These are phyloP conservation scores for Hirsutella minnesotensis DNA, from an alignment of 2,329 filamentous ascomycete genomes.

Conservation along the genomic window DNA sequence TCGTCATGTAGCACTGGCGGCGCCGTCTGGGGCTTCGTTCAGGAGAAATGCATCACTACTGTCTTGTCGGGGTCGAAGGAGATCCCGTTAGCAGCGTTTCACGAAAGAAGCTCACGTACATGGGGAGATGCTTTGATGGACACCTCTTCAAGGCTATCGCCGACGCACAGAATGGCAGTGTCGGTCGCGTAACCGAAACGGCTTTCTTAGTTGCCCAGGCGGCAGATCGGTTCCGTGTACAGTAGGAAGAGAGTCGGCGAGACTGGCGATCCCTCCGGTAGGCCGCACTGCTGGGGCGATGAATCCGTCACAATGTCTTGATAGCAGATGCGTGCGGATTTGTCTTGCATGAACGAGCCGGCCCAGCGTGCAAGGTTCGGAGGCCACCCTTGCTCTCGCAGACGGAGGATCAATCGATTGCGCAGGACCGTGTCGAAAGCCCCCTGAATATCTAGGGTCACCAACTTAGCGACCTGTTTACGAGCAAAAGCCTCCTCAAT, in stretches of 20 bases:
- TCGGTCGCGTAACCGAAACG: not conserved
- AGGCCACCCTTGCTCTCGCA: too few species aligned
- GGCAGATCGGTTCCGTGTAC: slow-evolving; percentile 7
- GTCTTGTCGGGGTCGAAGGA: not conserved
- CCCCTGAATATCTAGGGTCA: too few species aligned
- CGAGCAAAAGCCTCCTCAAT: too few species aligned
- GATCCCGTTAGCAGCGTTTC: too few species aligned
- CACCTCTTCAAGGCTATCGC: not conserved
- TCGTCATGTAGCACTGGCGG: not conserved
- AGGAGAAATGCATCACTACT: not conserved
- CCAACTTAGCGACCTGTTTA: too few species aligned
- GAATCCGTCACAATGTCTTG: slow-evolving; percentile 3
- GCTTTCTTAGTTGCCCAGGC: not conserved
- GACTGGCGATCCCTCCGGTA: slow-evolving; percentile 7
- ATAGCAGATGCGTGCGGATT: slow-evolving; percentile 1
- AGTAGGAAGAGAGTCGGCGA: slow-evolving; percentile 10
- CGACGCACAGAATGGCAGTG: not conserved
- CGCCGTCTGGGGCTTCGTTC: not conserved
- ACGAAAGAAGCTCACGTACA: too few species aligned
- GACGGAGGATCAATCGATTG: too few species aligned
- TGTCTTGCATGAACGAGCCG: slow-evolving; percentile 4
- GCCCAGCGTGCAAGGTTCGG: too few species aligned
- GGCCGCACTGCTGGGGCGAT: slow-evolving; percentile 2
- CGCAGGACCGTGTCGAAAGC: too few species aligned
- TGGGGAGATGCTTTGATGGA: not conserved